Evolutionary conservation across 2,329 filamentous ascomycete genomes (phyloP), one percentile per base, ranked within the genome.

Genomic region (Talaromyces sp.): DNA sequence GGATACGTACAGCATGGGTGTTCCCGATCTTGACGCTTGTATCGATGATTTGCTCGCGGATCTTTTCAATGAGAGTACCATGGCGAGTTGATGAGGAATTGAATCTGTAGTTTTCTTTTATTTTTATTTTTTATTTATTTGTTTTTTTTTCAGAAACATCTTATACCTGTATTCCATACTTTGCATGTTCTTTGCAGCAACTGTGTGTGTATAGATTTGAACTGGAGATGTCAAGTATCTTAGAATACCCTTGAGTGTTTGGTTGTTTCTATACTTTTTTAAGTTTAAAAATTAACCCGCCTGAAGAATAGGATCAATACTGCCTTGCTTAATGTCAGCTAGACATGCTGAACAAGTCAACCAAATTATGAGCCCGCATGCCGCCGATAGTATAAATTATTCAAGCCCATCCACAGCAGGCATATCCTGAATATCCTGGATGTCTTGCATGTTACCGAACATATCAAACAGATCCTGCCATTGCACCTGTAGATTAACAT

Each of bases 1-100:
- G 78, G 89, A 88, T 63, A 93, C 89, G 59, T 99, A 99, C 74
- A 86, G 89, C 17, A 93, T 97, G 86, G 87, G 86, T 38, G 74
- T 75, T 49, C 76, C 89, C 27, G 91, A 96, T 73, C 72, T 82
- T 67, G 83, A 86, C 56, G 80, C 80, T 10, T 92, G 90, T 68
- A 79, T 83, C 58, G 78, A 82, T 65, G 82, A 82, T 54, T 70
- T 96, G 62, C 72, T 96, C 70, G 84, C 77, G 70, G 91, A 96
- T 77, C 69, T 96, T 62, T 95, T 93, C 80, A 89, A 92, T 69
- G 90, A 95, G 78, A 83, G 81, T 69, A 91, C 79, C 14, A 76
- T 83, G 70, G 77, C 71, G 32, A 75, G 71, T 60, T 76, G 58
- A 71, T 53, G 9, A 13, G 3, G 3, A 52, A 29, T n/a, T 52